Conservation (phyloP, 805 yeast genomes). For the Saturnispora halmiae region DNA sequence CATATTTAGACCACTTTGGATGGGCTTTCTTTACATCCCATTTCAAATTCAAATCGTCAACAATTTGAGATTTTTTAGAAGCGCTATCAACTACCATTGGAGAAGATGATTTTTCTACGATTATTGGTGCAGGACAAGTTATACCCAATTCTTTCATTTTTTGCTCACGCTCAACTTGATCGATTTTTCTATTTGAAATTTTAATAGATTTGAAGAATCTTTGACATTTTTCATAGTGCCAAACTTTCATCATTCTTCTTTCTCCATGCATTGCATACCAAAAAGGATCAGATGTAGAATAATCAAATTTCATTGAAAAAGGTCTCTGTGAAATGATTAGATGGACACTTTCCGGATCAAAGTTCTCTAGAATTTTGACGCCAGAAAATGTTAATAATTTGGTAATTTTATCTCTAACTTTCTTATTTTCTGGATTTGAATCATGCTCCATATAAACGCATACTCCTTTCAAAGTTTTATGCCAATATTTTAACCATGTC, state of each 20-base stretch:
- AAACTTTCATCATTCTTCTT: constrained; percentile 38
- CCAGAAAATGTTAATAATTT: constrained; percentile 41
- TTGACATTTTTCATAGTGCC: constrained; percentile 52
- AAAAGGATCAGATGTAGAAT: constrained; percentile 39
- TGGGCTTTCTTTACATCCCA: constrained; percentile 4
- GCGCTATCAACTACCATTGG: constrained; percentile 2
- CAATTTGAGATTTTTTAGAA: constrained; percentile 11
- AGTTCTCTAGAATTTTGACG: constrained; percentile 36
- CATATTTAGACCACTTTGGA: constrained; percentile 23
- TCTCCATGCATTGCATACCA: constrained; percentile 33
- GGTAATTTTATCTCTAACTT: constrained; percentile 34
- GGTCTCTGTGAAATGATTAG: constrained; percentile 41
- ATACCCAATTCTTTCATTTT: constrained; percentile 10
- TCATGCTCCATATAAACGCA: constrained; percentile 39
- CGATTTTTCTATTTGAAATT: constrained; percentile 31
- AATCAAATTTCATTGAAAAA: constrained; percentile 30
- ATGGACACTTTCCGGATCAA: constrained; percentile 36
- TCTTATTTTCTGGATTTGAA: constrained; percentile 29
- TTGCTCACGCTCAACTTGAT: constrained; percentile 21
- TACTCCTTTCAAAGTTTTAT: constrained; percentile 37
- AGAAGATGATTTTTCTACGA: constrained; percentile 7
- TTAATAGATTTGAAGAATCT: constrained; percentile 45
- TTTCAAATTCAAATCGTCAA: constrained; percentile 24
- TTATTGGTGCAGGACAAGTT: constrained; percentile 4
- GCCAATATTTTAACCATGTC: constrained; percentile 47